Evolutionary conservation across 2,329 filamentous ascomycete genomes (phyloP).

Genomic region (Neofusicoccum cordaticola): DNA sequence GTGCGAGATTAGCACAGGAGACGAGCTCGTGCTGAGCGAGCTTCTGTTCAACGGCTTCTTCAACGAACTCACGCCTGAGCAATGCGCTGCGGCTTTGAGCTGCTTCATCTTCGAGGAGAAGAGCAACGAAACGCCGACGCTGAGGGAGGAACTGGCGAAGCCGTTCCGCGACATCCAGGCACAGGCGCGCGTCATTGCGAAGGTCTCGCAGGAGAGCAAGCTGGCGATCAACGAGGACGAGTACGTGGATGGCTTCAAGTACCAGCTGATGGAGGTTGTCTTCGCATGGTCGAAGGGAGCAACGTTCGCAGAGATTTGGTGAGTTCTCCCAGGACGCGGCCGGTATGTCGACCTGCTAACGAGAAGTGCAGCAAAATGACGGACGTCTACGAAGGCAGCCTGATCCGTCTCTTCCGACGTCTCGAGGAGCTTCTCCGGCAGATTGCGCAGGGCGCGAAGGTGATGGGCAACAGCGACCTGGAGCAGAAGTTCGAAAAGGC

Average conservation of each 20-base stretch:
- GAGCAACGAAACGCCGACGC: constrained; percentile 66
- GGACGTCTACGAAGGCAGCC: constrained; percentile 91
- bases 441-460: constrained; percentile 92
- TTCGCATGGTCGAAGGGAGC: constrained; percentile 87
- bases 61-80: constrained; percentile 87
- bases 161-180: constrained; percentile 82
- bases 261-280: constrained; percentile 95
- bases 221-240: constrained; percentile 92
- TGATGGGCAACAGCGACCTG: constrained; percentile 96
- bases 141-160: constrained; percentile 83
- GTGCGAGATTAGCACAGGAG: constrained; percentile 95
- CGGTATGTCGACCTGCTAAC: constrained; percentile 18
- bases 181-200: constrained; percentile 84
- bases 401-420: constrained; percentile 93
- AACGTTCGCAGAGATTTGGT: constrained; percentile 93
- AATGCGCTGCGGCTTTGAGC: constrained; percentile 80
- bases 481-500: constrained; percentile 88
- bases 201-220: constrained; percentile 93
- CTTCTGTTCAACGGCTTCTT: constrained; percentile 97
- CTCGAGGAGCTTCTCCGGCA: constrained; percentile 91
- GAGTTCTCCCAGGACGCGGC: constrained; percentile 41
- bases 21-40: constrained; percentile 90
- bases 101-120: constrained; percentile 99
- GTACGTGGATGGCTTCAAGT: constrained; percentile 85
- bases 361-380: constrained; percentile 81